Conservation (phyloP, 352 stramenopile species). For the Globisporangium yorkense region DNA sequence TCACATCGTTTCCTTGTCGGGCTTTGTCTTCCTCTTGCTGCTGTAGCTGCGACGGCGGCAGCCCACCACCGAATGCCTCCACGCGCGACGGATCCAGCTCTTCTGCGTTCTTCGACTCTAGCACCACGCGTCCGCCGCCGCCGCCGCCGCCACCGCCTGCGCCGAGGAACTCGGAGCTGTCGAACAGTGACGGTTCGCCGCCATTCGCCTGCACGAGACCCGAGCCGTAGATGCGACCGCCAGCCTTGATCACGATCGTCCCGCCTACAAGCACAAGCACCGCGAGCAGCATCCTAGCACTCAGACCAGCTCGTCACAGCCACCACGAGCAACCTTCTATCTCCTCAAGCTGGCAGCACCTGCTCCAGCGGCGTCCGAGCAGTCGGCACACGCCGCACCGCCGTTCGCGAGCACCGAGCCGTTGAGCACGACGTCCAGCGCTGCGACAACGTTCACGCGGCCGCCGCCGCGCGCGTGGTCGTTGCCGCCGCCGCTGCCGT, state of each 20-base stretch:
- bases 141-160: constrained; percentile 45
- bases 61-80: constrained; percentile 46
- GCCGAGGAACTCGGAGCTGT: constrained; percentile 15
- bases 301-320: background rate
- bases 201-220: constrained; percentile 45
- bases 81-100: constrained; percentile 33
- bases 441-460: constrained; percentile 39
- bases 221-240: constrained; percentile 33
- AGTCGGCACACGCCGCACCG: constrained; percentile 38
- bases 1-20: constrained; percentile 11
- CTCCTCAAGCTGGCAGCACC: constrained; percentile 19
- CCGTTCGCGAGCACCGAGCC: constrained; percentile 63
- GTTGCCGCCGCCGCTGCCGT: constrained; percentile 72
- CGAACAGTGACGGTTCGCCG: constrained; percentile 36
- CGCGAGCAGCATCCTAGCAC: background rate
- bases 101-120: constrained; percentile 36
- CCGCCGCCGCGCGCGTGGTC: constrained; percentile 58
- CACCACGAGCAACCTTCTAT: background rate
- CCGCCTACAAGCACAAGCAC: constrained; percentile 24
- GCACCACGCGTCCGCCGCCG: constrained; percentile 48
- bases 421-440: constrained; percentile 41
- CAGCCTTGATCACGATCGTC: constrained; percentile 36
- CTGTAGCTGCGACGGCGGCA: constrained; percentile 13
- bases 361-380: constrained; percentile 55
- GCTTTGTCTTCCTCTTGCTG: background rate